These are phyloP conservation scores for Pichia sp. DNA, from an alignment of 1,139 yeast species.

Conservation along the genomic window DNA sequence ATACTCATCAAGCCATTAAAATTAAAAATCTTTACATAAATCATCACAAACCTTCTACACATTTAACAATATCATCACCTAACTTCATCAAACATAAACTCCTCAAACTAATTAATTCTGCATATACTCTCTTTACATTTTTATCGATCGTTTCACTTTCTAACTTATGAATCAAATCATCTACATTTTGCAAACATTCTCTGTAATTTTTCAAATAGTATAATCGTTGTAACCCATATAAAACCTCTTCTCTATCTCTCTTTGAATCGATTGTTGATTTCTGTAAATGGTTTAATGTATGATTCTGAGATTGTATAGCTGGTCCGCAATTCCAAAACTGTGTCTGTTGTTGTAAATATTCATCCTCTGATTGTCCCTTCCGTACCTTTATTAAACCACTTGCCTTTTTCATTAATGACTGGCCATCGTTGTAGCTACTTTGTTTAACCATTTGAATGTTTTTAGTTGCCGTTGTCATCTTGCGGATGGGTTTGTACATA, in stretches of 20 bases:
- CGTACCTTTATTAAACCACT: slow-evolving; percentile 38
- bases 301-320: slow-evolving; percentile 23
- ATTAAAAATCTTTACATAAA: not conserved
- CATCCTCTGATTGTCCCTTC: slow-evolving; percentile 55
- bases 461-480: not conserved
- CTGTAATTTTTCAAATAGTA: slow-evolving; percentile 43
- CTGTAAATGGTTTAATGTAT: slow-evolving; percentile 31
- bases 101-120: slow-evolving; percentile 39
- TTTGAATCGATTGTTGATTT: slow-evolving; percentile 22
- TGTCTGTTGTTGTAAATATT: slow-evolving; percentile 38
- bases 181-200: slow-evolving; percentile 39
- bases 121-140: slow-evolving; percentile 40
- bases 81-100: not conserved
- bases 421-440: slow-evolving; percentile 24
- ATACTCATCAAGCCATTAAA: not conserved
- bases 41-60: not conserved
- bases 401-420: slow-evolving; percentile 34
- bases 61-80: not conserved
- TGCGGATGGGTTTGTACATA: not conserved
- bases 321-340: slow-evolving; percentile 49
- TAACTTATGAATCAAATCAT: slow-evolving; percentile 29
- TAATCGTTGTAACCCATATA: slow-evolving; percentile 40
- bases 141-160: slow-evolving; percentile 22
- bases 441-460: slow-evolving; percentile 13
- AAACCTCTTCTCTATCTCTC: slow-evolving; percentile 20